Evolutionary conservation across 495 filamentous ascomycete genomes (phyloP).

Genomic region (Annulohypoxylon maeteangense): DNA sequence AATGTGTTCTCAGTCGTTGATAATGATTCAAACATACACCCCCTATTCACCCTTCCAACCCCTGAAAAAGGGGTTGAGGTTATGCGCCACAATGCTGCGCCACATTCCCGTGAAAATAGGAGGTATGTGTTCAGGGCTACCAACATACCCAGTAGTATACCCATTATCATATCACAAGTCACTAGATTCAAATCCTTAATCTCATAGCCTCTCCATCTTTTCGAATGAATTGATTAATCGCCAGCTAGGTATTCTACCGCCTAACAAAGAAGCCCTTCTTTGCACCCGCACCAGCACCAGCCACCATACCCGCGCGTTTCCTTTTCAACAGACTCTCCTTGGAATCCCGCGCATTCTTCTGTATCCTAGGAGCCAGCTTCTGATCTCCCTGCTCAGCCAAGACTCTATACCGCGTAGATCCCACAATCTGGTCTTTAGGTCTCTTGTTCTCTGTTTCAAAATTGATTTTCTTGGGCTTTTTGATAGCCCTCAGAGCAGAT

Average conservation of each 20-base stretch:
- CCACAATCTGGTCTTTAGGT: slow-evolving; percentile 52
- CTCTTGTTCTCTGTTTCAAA: slow-evolving; percentile 40
- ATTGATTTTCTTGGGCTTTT: slow-evolving; percentile 51
- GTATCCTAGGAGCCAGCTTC: slow-evolving; percentile 53
- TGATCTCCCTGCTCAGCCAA: slow-evolving; percentile 44
- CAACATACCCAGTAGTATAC: neutral
- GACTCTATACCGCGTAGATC: slow-evolving; percentile 57
- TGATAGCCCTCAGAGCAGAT: slow-evolving; percentile 23
- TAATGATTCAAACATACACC: neutral
- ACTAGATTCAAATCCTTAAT: neutral
- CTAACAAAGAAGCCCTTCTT: slow-evolving; percentile 54
- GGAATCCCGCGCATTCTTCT: slow-evolving; percentile 44
- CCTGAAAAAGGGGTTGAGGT: slow-evolving; percentile 7
- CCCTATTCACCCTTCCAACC: neutral
- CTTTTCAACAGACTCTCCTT: slow-evolving; percentile 54
- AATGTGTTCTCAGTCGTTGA: neutral
- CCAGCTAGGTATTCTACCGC: slow-evolving; percentile 32
- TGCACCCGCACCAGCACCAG: slow-evolving; percentile 6
- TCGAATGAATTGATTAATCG: neutral
- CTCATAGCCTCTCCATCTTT: neutral
- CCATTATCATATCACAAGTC: neutral
- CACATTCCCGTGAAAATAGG: neutral
- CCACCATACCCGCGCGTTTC: slow-evolving; percentile 32
- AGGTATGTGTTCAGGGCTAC: no score
- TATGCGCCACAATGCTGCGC: slow-evolving; percentile 22